A percentile compares a stretch with the other conserved stretches of the same genome.
phyloP scores from a whole-genome alignment of 495 filamentous ascomycete genomes.

The Coniosporium apollinis region DNA sequence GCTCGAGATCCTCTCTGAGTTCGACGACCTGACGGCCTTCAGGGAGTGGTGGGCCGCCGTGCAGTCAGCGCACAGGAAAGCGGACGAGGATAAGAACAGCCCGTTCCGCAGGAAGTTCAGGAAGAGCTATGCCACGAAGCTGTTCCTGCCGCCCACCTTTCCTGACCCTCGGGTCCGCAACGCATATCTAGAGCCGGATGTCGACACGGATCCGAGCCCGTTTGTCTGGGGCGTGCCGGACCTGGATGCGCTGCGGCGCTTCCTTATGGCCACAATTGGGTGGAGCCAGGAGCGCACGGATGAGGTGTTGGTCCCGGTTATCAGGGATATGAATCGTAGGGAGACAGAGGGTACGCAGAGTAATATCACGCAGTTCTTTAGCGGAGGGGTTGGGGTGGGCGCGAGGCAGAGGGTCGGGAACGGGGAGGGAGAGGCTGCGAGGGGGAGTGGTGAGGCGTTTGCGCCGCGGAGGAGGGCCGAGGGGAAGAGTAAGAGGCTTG shows the following conservation, averaged over 20 bases:
- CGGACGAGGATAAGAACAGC: slow-evolving; percentile 33
- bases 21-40: slow-evolving; percentile 50
- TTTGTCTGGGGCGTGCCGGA: slow-evolving; percentile 97
- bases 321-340: slow-evolving; percentile 80
- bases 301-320: slow-evolving; percentile 85
- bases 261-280: slow-evolving; percentile 83
- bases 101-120: slow-evolving; percentile 69
- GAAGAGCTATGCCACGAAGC: slow-evolving; percentile 51
- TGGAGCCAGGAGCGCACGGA: slow-evolving; percentile 85
- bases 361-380: slow-evolving; percentile 88
- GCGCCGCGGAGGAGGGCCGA: slow-evolving; percentile 49
- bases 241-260: slow-evolving; percentile 65
- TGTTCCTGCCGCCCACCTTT: slow-evolving; percentile 68
- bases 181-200: slow-evolving; percentile 73
- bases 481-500: slow-evolving; percentile 64
- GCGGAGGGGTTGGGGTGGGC: slow-evolving; percentile 39
- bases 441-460: slow-evolving; percentile 42
- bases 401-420: too few species aligned
- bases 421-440: slow-evolving; percentile 10
- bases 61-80: slow-evolving; percentile 39
- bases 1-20: slow-evolving; percentile 84
- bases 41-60: slow-evolving; percentile 73
- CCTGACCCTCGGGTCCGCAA: slow-evolving; percentile 56
- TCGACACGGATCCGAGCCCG: slow-evolving; percentile 55
- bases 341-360: slow-evolving; percentile 80